These are phyloP conservation scores for Lepidium sativum DNA, from an alignment of 345 rosid species.

Conservation along the genomic window DNA sequence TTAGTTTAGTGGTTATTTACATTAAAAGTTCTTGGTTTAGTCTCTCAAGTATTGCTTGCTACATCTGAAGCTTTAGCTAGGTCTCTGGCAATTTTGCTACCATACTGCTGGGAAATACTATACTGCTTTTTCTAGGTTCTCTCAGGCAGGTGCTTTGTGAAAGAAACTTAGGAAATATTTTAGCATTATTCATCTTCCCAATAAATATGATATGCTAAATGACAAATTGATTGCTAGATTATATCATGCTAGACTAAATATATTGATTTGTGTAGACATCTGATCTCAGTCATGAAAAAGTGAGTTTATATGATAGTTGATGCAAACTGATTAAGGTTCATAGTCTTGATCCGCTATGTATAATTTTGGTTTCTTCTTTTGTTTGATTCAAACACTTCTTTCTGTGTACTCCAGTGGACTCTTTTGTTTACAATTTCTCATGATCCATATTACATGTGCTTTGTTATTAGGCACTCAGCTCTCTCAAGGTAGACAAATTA, in stretches of 20 bases:
- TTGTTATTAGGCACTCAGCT: slow-evolving; percentile 54
- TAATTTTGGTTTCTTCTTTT: not conserved
- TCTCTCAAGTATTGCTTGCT: not conserved
- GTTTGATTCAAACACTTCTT: not conserved
- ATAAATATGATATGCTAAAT: not conserved
- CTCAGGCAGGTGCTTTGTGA: not conserved
- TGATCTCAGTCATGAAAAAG: not conserved
- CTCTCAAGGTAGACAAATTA: slow-evolving; percentile 64
- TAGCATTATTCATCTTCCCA: not conserved
- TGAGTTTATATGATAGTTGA: not conserved
- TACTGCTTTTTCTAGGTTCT: not conserved
- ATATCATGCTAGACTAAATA: not conserved
- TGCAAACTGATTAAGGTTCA: not conserved
- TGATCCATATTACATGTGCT: not conserved
- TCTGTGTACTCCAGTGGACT: not conserved
- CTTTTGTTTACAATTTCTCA: not conserved
- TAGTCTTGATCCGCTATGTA: not conserved
- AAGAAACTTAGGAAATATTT: not conserved
- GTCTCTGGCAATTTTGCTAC: not conserved
- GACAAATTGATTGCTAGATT: not conserved
- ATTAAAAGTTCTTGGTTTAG: not conserved
- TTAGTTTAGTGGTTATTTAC: not conserved
- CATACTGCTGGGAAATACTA: not conserved
- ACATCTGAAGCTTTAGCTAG: not conserved
- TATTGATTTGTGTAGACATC: not conserved